A percentile compares a stretch with the other conserved stretches of the same genome.
These are phyloP conservation scores for Fusarium devonianum DNA, from an alignment of 2,329 filamentous ascomycete genomes.

Conservation along the genomic window DNA sequence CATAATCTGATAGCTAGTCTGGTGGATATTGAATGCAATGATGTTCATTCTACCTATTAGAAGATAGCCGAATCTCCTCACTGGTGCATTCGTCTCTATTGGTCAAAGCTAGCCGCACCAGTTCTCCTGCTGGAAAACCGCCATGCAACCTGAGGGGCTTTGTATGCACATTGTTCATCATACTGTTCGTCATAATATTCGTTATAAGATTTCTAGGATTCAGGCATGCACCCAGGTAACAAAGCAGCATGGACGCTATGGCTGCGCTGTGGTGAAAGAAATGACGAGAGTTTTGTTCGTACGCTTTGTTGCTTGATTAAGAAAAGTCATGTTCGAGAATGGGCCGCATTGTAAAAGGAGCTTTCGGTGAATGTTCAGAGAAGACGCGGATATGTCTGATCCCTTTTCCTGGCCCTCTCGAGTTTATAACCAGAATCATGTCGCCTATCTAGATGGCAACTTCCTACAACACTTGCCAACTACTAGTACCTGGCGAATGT, in stretches of 20 bases:
- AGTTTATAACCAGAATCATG: neutral
- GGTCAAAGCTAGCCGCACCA: neutral
- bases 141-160: neutral
- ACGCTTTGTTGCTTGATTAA: constrained; percentile 9
- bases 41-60: no score
- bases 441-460: neutral
- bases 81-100: neutral
- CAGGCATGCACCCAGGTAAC: neutral
- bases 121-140: neutral
- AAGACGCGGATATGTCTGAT: neutral
- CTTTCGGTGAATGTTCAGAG: neutral
- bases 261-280: neutral
- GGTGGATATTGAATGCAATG: no score
- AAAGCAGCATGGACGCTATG: neutral
- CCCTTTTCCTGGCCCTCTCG: neutral
- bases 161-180: neutral
- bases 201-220: no score
- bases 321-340: neutral
- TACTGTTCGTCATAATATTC: neutral
- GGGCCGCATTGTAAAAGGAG: neutral
- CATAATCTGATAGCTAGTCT: no score
- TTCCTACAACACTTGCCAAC: neutral
- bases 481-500: neutral
- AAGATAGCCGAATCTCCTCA: no score
- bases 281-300: neutral